Evolutionary conservation across 768 basidiomycete species (phyloP).

Genomic region (Lentinula lateritia): DNA sequence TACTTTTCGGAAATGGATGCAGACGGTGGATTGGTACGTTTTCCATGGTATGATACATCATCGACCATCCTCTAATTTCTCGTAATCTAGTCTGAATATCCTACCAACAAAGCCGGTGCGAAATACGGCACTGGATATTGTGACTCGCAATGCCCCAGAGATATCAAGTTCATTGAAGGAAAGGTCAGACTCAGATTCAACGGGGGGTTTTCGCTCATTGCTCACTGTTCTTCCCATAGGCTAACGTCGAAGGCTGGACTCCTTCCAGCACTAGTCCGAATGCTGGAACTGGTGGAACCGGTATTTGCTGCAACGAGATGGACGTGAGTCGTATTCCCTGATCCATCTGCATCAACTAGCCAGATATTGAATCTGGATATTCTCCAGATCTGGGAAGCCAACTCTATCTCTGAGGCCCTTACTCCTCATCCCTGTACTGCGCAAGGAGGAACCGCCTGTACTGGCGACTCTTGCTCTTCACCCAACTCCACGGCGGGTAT

Average conservation of each 20-base stretch:
- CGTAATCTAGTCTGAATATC: conserved; percentile 18
- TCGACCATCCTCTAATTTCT: conserved; percentile 24
- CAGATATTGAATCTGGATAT: background rate
- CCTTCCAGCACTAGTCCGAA: conserved; percentile 24
- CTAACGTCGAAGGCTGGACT: conserved; percentile 30
- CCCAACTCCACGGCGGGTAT: conserved; percentile 23
- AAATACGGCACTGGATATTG: conserved; percentile 16
- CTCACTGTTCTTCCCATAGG: conserved; percentile 22
- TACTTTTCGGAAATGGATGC: conserved; percentile 59
- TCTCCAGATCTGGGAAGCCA: conserved; percentile 33
- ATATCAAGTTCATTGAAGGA: conserved; percentile 45
- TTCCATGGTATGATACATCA: conserved; percentile 2
- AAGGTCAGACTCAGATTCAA: conserved; percentile 29
- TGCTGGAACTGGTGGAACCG: conserved; percentile 27
- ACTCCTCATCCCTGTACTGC: conserved; percentile 36
- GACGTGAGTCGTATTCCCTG: conserved; percentile 13
- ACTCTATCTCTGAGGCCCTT: conserved; percentile 31
- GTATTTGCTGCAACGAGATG: conserved; percentile 37
- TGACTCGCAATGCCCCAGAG: conserved; percentile 35
- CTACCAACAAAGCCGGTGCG: conserved; percentile 35
- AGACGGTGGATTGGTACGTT: conserved; percentile 28
- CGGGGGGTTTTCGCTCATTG: conserved; percentile 23
- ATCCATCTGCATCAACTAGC: background rate
- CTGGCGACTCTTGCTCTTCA: conserved; percentile 24
- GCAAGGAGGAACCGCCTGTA: conserved; percentile 29